Evolutionary conservation across 805 yeast species (phyloP).

Genomic region (Candida ovalis): DNA sequence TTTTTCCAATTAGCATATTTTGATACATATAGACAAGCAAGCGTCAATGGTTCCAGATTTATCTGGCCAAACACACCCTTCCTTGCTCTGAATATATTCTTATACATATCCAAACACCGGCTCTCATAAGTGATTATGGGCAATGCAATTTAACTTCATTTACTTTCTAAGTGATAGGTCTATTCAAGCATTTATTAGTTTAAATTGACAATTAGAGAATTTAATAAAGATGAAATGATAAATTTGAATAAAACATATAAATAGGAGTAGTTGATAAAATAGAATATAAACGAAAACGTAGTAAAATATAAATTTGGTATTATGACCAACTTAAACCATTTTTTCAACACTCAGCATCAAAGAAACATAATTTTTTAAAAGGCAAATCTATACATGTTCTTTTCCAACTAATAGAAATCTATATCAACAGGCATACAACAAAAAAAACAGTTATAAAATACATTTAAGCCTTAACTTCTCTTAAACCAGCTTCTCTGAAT

Average conservation of each 20-base stretch:
- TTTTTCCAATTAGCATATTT: background rate
- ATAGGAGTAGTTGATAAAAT: background rate
- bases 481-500: constrained; percentile 79
- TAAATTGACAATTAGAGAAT: background rate
- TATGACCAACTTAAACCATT: background rate
- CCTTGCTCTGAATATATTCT: no score
- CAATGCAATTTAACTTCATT: no score
- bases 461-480: constrained; percentile 62
- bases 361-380: background rate
- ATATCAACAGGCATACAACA: background rate
- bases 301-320: background rate
- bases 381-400: background rate
- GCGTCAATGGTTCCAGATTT: no score
- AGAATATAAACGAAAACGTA: background rate
- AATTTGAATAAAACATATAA: background rate
- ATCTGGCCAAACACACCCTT: no score
- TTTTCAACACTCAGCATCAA: background rate
- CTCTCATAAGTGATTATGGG: no score
- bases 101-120: no score
- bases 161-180: no score
- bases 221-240: background rate
- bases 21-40: background rate
- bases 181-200: no score
- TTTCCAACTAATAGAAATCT: background rate
- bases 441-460: background rate